phyloP scores from a whole-genome alignment of 2,329 filamentous ascomycete species.

The Cryphonectria parasitica region DNA sequence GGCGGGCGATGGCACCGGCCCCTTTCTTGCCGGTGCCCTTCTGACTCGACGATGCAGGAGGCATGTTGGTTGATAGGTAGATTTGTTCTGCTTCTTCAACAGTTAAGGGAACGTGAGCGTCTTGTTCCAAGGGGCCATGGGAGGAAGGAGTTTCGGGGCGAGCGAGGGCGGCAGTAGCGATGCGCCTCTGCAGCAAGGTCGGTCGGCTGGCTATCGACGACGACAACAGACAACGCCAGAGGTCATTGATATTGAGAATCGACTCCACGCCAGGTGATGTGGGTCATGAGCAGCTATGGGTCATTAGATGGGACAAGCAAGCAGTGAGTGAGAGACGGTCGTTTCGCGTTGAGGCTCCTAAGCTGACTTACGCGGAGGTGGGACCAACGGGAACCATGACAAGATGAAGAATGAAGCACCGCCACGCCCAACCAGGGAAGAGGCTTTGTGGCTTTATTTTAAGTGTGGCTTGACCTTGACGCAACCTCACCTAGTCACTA shows the following conservation, averaged over 20 bases:
- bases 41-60: slow-evolving; percentile 57
- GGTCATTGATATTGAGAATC: slow-evolving; percentile 7
- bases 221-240: slow-evolving; percentile 2
- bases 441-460: slow-evolving; percentile 1
- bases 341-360: slow-evolving; percentile 11
- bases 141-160: neutral
- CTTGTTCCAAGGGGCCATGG: neutral
- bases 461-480: neutral
- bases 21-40: slow-evolving; percentile 70
- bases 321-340: neutral
- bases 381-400: neutral
- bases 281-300: slow-evolving; percentile 11
- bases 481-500: neutral
- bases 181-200: neutral
- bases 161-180: neutral
- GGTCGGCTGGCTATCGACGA: neutral
- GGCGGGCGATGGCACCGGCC: slow-evolving; percentile 61
- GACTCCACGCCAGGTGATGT: slow-evolving; percentile 1
- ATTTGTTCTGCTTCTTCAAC: neutral
- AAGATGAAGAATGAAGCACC: neutral
- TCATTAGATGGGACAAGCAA: slow-evolving; percentile 1
- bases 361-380: slow-evolving; percentile 12
- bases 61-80: slow-evolving; percentile 49
- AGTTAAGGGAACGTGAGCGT: neutral
- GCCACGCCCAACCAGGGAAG: neutral